Conservation (phyloP, 2,329 filamentous ascomycete genomes). For the Periconia sp. region DNA sequence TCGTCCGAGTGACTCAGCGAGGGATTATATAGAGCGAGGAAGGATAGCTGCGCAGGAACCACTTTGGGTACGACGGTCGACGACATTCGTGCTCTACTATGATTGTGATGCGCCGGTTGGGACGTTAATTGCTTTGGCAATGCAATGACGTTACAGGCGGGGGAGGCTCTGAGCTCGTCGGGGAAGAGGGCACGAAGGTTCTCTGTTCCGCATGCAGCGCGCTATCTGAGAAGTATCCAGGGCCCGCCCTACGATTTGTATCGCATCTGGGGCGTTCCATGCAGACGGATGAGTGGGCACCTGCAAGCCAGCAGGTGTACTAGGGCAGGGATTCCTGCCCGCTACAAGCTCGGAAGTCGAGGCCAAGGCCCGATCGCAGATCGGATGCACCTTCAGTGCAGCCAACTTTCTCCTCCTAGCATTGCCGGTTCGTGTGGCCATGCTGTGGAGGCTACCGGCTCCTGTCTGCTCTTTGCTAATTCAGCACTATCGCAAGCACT, state of each 20-base stretch:
- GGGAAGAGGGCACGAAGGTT: background rate
- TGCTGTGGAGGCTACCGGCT: conserved; percentile 29
- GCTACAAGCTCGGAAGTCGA: background rate
- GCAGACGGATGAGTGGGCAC: no score
- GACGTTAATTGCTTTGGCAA: no score
- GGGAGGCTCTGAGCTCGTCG: conserved; percentile 1
- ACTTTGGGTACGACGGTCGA: conserved; percentile 46
- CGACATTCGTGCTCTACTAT: conserved; percentile 28
- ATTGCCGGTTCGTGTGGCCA: conserved; percentile 7
- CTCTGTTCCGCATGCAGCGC: background rate
- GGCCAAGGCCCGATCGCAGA: conserved; percentile 13
- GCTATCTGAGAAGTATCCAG: no score
- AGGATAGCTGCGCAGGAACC: conserved; percentile 83
- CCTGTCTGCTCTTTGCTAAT: conserved; percentile 26
- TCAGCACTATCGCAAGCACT: conserved; percentile 12
- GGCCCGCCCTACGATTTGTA: no score
- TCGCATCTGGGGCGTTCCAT: no score
- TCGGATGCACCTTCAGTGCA: conserved; percentile 1
- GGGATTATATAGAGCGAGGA: conserved; percentile 95
- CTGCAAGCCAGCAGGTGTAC: no score
- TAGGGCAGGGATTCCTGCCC: conserved; percentile 2
- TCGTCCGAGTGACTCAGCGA: conserved; percentile 75
- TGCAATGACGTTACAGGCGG: conserved; percentile 12
- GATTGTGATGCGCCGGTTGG: no score
- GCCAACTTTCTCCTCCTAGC: background rate